Base-by-base conservation (phyloP, 805 yeast species). In the Wickerhamiella shivajii region DNA sequence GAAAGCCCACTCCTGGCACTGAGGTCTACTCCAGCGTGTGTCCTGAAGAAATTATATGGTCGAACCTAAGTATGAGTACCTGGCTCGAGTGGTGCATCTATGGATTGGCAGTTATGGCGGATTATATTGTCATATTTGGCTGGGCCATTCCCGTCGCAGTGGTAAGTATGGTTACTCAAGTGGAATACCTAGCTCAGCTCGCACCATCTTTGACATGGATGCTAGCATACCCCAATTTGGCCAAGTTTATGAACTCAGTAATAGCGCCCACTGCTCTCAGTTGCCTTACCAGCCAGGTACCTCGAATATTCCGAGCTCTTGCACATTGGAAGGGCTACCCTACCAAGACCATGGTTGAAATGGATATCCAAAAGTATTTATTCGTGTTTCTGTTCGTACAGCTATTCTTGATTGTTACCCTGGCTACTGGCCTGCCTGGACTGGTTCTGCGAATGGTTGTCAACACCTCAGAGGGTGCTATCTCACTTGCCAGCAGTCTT, bases 111-210 rank as follows among this genome's bases (percentile, higher is more conserved):
- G 64, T 63, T 18, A 29, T 64, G 3, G 23, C 67, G 11, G 61
- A 72, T 35, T 50, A 69, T 6, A 39, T 61, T 1, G 56, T 80
- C 1, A 72, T 76, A 56, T 25, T 69, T 13, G 67, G 70, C 2
- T 84, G 93, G 75, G 79, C 81, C 1, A 52, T 83, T 1, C 95
- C 95, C 0, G 87, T 83, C 1, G 81, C 93, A 0, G 63, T 78
- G 38, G 71, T 81, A 12, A 84, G 87, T 1, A 55, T 81, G 19
- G 56, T 84, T 0, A 71, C 92, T 0, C 93, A 83, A 44, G 59
- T 75, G 3, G 80, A 85, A 0, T 66, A 72, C 40, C 50, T 79
- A 30, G 66, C 76, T 0, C 61, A 65, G 17, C 55, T 76, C 30
- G 54, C 77, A 17, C 90, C 92, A 0, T 61, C 68, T 21, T 52